Evolutionary conservation across 345 rosid species (phyloP), one percentile per base, ranked within the genome.

Genomic region (Trapa bicornis): DNA sequence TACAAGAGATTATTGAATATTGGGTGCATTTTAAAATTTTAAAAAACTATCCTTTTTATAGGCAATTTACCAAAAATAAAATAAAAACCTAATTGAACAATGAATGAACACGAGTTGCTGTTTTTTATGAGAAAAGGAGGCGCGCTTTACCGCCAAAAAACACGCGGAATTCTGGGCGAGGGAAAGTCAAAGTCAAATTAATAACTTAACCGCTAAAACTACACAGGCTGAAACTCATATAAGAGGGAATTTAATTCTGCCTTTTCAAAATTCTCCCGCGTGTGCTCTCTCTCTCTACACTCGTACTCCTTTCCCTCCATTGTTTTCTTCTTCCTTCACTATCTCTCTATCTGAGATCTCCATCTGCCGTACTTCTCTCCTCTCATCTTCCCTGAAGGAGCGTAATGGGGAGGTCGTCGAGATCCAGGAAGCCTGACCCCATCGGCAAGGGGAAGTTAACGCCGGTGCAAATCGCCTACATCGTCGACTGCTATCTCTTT

Each of bases 401-500:
- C n/a, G 67, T 35, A 47, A 87, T 89, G 98, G 83, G 81, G 68
- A 86, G 75, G 81, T 84, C 78, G 38, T 66, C 67, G 75, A 83
- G 73, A 75, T 68, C 84, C 29, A 87, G 75, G 72, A 78, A 75
- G 11, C 37, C 78, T 1, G 75, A 78, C 1, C 65, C 52, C n/a
- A 56, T 81, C 16, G 95, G 86, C 43, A 89, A 80, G 15, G 92
- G 95, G 2, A 75, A 83, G 72, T 86, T 91, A 0, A 91, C 96
- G 10, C 95, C 86, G 0, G 79, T 82, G 37, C 99, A 94, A 68
- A 73, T 89, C 29, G 95, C 99, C 0, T 94, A 82, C 79, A 82
- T 94, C 54, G 91, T 89, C 2, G 97, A 94, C 67, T 84, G 92
- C 3, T 94, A 91, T 73, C 99, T 94, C 68, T 72, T 67, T 64